These are phyloP conservation scores for Cardamine occulta DNA, from an alignment of 345 rosid species.

Conservation along the genomic window DNA sequence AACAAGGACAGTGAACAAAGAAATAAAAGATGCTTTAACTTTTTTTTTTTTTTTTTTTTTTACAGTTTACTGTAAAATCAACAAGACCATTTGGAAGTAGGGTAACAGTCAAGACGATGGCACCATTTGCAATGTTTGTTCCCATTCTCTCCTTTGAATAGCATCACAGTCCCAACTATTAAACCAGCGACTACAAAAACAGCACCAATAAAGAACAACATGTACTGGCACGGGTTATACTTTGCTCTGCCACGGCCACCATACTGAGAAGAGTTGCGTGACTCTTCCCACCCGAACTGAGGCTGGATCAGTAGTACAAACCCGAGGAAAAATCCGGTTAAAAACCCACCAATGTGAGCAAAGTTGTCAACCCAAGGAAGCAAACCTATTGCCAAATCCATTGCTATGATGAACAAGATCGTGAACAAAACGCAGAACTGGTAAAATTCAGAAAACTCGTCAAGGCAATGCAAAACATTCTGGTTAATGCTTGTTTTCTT, in stretches of 20 bases:
- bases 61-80: conserved; percentile 24
- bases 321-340: conserved; percentile 71
- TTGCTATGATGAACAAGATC: conserved; percentile 60
- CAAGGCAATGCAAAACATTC: conserved; percentile 6
- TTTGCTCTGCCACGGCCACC: conserved; percentile 57
- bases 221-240: conserved; percentile 76
- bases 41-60: not conserved
- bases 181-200: conserved; percentile 59
- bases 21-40: not conserved
- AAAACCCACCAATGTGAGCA: conserved; percentile 88
- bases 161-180: conserved; percentile 65
- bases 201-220: conserved; percentile 48
- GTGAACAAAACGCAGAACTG: conserved; percentile 68
- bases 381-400: conserved; percentile 75
- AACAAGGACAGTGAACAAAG: conserved; percentile 1
- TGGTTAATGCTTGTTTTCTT: not conserved
- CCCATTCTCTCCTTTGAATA: conserved; percentile 78
- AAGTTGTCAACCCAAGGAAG: conserved; percentile 97
- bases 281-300: conserved; percentile 75
- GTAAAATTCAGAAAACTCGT: conserved; percentile 10
- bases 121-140: conserved; percentile 93
- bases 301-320: conserved; percentile 69
- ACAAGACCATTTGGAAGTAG: conserved; percentile 80
- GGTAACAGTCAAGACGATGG: conserved; percentile 81
- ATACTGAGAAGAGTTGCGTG: conserved; percentile 49